Evolutionary conservation across 1,284 basidiomycete species (phyloP).

Genomic region (Heliocybe sulcata): DNA sequence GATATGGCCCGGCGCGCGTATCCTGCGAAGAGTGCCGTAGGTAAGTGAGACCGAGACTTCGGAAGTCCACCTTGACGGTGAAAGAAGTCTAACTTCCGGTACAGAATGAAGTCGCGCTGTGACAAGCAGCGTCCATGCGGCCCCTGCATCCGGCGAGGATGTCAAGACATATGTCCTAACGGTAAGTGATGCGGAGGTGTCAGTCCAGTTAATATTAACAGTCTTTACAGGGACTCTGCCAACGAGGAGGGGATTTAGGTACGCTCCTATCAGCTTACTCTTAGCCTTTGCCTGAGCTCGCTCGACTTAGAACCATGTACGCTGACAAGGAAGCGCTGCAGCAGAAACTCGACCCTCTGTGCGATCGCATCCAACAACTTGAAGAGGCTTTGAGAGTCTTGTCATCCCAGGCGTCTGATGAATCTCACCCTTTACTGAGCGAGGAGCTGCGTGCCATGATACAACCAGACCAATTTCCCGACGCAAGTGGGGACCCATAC

Average conservation of each 20-base stretch:
- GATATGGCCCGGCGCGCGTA: background rate
- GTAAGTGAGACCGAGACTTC: background rate
- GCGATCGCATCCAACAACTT: slow-evolving; percentile 52
- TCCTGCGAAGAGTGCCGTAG: background rate
- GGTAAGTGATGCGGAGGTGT: slow-evolving; percentile 29
- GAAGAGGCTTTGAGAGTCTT: slow-evolving; percentile 53
- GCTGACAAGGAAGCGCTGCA: slow-evolving; percentile 59
- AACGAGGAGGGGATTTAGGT: slow-evolving; percentile 60
- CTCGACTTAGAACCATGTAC: slow-evolving; percentile 41
- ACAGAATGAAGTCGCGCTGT: slow-evolving; percentile 66
- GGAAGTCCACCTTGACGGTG: background rate
- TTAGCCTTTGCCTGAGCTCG: slow-evolving; percentile 3
- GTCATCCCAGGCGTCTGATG: slow-evolving; percentile 40
- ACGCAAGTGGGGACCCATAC: slow-evolving; percentile 13
- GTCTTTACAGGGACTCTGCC: slow-evolving; percentile 47
- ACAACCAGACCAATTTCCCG: slow-evolving; percentile 15
- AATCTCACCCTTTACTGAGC: slow-evolving; percentile 54
- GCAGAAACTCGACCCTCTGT: slow-evolving; percentile 44
- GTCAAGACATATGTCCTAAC: slow-evolving; percentile 65
- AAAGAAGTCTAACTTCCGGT: background rate
- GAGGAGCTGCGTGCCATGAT: slow-evolving; percentile 38
- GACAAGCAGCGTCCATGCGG: slow-evolving; percentile 72
- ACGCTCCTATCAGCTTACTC: background rate
- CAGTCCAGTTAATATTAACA: no score
- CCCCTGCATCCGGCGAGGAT: slow-evolving; percentile 61